Base-by-base conservation (phyloP, 2,329 filamentous ascomycete genomes). In the Emergomyces africanus region DNA sequence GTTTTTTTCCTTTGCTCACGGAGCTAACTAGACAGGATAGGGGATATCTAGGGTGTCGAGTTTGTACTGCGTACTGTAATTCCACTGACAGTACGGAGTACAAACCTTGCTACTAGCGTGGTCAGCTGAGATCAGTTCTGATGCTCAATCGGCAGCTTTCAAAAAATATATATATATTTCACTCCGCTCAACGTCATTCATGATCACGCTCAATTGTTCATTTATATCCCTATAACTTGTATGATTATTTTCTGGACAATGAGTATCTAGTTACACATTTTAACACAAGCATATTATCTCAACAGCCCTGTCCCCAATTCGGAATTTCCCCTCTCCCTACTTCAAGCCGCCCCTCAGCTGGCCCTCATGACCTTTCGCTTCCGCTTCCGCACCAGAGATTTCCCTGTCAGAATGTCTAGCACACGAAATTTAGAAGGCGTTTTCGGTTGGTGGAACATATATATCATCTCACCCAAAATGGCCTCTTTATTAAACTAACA, bases 351-450 rank as follows among this genome's bases (percentile, higher is more conserved):
- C 5, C 28, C 1, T 28, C 48, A 14, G 10, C 15, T 33, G 2
- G 4, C 39, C 23, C 39, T 57, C 63, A 73, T 73, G 71, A 63
- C 60, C 63, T 62, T 72, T 54, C 66, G 60, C 62, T 63, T 72
- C 54, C 66, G 64, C 49, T 65, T 59, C 54, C 64, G 65, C 48
- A 62, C 69, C 35, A 64, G 64, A 54, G 63, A 68, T 51, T 71
- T 74, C 59, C 70, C 70, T 60, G 68, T 56, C 55, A 69, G 65
- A 60, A 75, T 75, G 73, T 72, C 72, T 23, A 68, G 68, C 59
- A 70, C 72, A 61, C 81, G 79, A 69, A 74, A 83, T 60, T 71
- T 83, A 59, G 83, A 87, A 70, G 84, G 84, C 64, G 78, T 84
- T 61, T 82, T 86, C 66, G 82, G 82, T 84, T 76, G 64, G 71